A percentile compares a stretch with the other conserved stretches of the same genome.
Evolutionary conservation across 768 basidiomycete species (phyloP).

Genomic region (Tephrocybe sp.): DNA sequence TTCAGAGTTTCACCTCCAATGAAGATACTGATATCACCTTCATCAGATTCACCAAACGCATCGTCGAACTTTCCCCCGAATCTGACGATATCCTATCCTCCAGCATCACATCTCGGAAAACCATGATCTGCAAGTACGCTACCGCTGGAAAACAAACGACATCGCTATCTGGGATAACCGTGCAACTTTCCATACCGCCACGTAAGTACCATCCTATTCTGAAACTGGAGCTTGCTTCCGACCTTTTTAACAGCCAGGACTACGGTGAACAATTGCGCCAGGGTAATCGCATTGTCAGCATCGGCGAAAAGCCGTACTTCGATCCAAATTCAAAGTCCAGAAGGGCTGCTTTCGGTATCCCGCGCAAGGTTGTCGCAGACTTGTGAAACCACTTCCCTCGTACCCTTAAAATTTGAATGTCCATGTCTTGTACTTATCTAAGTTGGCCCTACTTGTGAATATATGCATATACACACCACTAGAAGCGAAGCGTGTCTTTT

Average conservation of each 20-base stretch:
- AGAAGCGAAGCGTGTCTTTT: no score
- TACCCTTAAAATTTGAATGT: no score
- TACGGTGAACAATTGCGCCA: constrained; percentile 30
- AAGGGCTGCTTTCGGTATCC: constrained; percentile 12
- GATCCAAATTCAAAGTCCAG: constrained; percentile 17
- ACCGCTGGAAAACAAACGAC: constrained; percentile 49
- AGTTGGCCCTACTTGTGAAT: no score
- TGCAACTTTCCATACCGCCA: constrained; percentile 45
- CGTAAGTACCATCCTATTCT: constrained; percentile 24
- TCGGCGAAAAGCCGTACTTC: constrained; percentile 16
- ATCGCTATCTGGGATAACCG: constrained; percentile 66
- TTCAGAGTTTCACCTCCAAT: no score
- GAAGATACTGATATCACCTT: not conserved
- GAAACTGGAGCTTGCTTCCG: not conserved
- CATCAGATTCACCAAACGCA: constrained; percentile 53
- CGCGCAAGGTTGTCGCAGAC: constrained; percentile 4
- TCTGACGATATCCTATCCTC: constrained; percentile 48
- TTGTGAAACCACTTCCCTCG: not conserved
- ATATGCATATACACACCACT: no score
- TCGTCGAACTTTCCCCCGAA: constrained; percentile 49
- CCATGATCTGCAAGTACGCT: constrained; percentile 55
- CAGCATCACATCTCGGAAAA: constrained; percentile 50
- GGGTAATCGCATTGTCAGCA: constrained; percentile 43
- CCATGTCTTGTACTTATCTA: no score
- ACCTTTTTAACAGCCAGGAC: constrained; percentile 27